Evolutionary conservation across 176 grass and related monocot species (phyloP).

Genomic region (Hordeum vulgare): MorexV3_pseudomolecules_assembly NC_058523.1:9019167-9019666

Average conservation of each 20-base stretch:
- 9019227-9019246: no score
- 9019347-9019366: not conserved
- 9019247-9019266: not conserved
- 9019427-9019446: not conserved
- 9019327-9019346: not conserved
- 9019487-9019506: not conserved
- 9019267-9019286: not conserved
- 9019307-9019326: not conserved
- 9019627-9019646: not conserved
- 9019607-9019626: not conserved
- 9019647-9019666: not conserved
- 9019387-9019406: not conserved
- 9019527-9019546: conserved; percentile 24
- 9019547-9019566: conserved; percentile 38
- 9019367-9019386: not conserved
- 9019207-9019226: no score
- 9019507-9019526: conserved; percentile 1
- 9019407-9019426: not conserved
- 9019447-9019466: not conserved
- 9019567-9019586: conserved; percentile 13
- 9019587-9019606: conserved; percentile 16
- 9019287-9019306: conserved; percentile 21
- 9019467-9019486: not conserved
- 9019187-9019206: no score
- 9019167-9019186: no score